A percentile compares a stretch with the other conserved stretches of the same genome.
Conservation (phyloP, 2,329 filamentous ascomycete species). For the Aspergillus jensenii region DNA sequence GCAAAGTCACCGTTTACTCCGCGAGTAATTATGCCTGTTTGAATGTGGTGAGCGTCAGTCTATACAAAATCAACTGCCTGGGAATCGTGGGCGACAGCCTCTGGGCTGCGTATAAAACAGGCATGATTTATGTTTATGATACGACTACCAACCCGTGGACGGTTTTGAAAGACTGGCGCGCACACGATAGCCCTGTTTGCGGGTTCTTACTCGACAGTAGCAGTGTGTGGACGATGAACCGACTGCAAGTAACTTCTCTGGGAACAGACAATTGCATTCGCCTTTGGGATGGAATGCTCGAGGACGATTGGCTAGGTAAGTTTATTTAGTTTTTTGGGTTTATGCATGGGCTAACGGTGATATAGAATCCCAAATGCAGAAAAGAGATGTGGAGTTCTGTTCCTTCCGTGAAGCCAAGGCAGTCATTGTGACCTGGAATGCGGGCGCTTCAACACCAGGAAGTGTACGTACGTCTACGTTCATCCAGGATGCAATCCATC, state of each 20-base stretch:
- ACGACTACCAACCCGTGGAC: conserved; percentile 78
- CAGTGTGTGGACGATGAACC: conserved; percentile 80
- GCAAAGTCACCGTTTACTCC: conserved; percentile 93
- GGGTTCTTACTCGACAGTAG: conserved; percentile 76
- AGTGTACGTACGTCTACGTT: conserved; percentile 77
- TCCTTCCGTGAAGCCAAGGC: conserved; percentile 78
- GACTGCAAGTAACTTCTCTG: conserved; percentile 79
- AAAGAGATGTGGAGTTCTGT: conserved; percentile 78
- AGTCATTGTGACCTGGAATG: conserved; percentile 92
- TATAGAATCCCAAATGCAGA: conserved; percentile 78
- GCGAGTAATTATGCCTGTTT: conserved; percentile 72
- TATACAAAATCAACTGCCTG: conserved; percentile 92
- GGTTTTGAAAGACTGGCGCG: conserved; percentile 92
- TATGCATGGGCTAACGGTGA: conserved; percentile 18
- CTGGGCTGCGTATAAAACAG: conserved; percentile 94
- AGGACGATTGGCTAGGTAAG: conserved; percentile 85
- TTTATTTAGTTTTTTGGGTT: conserved; percentile 8
- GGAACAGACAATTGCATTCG: conserved; percentile 83
- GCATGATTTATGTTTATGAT: conserved; percentile 92
- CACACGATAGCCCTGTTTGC: conserved; percentile 79
- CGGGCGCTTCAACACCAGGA: conserved; percentile 88
- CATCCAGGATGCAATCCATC: conserved; percentile 74
- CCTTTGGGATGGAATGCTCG: conserved; percentile 87
- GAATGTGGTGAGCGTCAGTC: conserved; percentile 79
- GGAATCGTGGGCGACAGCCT: conserved; percentile 77